Base-by-base conservation (phyloP, 306 rosid genomes). In the Dalbergia cochinchinensis region DNA sequence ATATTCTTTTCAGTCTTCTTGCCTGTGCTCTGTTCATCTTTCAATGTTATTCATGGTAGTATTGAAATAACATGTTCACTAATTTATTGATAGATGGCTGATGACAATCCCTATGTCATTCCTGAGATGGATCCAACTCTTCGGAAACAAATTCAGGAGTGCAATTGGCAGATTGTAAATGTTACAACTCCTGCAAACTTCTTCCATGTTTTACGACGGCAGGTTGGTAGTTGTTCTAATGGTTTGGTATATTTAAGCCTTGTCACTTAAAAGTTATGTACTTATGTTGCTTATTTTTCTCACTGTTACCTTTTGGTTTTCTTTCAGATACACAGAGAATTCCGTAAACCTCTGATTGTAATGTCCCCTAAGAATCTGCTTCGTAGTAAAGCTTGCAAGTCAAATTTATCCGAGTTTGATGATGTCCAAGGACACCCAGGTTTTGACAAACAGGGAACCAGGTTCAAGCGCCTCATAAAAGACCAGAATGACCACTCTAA, bases 81-180 rank as follows among this genome's bases (percentile, higher is more conserved):
- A 78, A 83, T 84, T 73, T 73, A 61, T 51, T 84, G 88, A 81
- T 92, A 96, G 99, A 96, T 96, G 99, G 91, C 98, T 69, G 98
- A 93, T 79, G 99, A 96, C 88, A 90, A 96, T 69, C 97, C 98
- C 72, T 86, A 77, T 73, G 85, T 91, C 83, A 91, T 96, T 78
- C 99, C 99, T 68, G 99, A 93, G 88, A 96, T 96, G 99, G 99
- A 96, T 80, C 85, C 97, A 35, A 96, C 98, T 69, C 97, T 91
- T 15, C 79, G 97, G 69, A 96, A 85, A 51, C 98, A 93, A 86
- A 96, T 96, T 89, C 98, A 96, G 90, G 99, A 95, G 86, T 96
- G 98, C 84, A 96, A 96, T 84, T 89, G 90, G 94, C 98, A 96
- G 89, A 82, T 96, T 85, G 99, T 96, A 82, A 96, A 91, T 82